Base-by-base conservation (phyloP, 78 protist genomes). In the Andalucia godoyi region DNA sequence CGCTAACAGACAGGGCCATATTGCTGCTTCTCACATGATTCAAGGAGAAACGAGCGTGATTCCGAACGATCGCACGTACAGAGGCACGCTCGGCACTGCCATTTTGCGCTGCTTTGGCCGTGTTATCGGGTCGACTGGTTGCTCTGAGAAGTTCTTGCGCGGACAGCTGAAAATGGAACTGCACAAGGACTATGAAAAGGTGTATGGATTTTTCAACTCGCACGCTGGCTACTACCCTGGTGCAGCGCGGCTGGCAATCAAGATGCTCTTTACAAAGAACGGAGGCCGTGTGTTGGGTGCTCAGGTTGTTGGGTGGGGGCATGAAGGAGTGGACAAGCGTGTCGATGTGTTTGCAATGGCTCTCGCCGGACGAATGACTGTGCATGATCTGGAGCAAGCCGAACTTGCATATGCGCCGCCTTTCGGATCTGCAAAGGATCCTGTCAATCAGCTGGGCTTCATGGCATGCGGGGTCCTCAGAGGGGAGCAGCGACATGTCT, bases 321-420 rank as follows among this genome's bases (percentile, higher is more conserved):
- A 15, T 9, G 63, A 62, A 12, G 77, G 72, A 2, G 66, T 25
- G 18, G 86, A 74, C 17, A 29, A 58, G 57, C 39, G 76, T 21
- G 45, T 75, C 49, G 76, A 80, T 67, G 59, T 38, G 40, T 0
- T 74, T 39, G 66, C 78, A 13, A 65, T 46, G 36, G 78, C 77
- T 17, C n/a, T 74, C 32, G 64, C 41, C 23, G 59, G 25, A 5
- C 40, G 46, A 18, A 73, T 60, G 50, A 69, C 70, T 13, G 64
- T 80, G 25, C 3, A 67, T 38, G 77, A 80, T 33, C 55, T 80
- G 33, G 67, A 17, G 4, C 63, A 69, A 4, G 30, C 27, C 2
- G 81, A 80, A 46, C 74, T 74, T 23, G 29, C 55, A 29, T 80
- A 75, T 53, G 33, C 73, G 17, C 86, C 86, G 21, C 79, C 54